Base-by-base conservation (phyloP, 352 stramenopile species). In the Globisporangium takayamanum region DNA sequence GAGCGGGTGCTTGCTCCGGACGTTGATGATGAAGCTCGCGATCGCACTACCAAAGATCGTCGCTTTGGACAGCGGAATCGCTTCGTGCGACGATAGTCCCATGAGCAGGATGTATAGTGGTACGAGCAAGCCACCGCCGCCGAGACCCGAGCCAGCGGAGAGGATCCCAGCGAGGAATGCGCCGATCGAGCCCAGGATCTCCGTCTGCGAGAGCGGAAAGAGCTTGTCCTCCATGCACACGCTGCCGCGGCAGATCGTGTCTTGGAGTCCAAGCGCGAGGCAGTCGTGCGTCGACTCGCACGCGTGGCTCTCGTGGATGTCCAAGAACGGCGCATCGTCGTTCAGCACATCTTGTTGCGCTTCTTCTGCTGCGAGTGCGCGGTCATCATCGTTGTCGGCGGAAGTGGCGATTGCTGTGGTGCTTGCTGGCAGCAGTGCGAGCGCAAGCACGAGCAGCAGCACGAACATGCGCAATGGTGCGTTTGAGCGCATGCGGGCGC, bases 31-130 rank as follows among this genome's bases (percentile, higher is more conserved):
- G 46, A 91, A 88, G 58, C 74, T 88, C 49, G 84, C 81, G 25
- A 94, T 88, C 22, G 81, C 75, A 26, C 81, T 80, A 26, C 84
- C 84, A 49, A 94, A 89, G 66, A 94, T 94, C 22, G 82, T 92
- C 33, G 84, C 72, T 62, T 94, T 94, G 50, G 81, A 92, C 46
- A 94, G 63, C 58, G 84, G 84, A 49, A 94, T 86, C 12, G 84
- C 84, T 57, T 94, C 81, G 57, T 92, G 81, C 3, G 84, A 89
- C 30, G 76, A 87, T 46, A 90, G 66, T 12, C 67, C 65, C 72
- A 92, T 87, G 15, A 84, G 67, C 44, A 94, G 68, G 44, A 94
- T 91, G 66, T 92, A 94, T 10, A 85, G 52, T 11, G 84, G 84
- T 42, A 94, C 82, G 18, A 94, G 68, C 45, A 94, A 56, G 0